Base-by-base conservation (phyloP, 2,329 filamentous ascomycete genomes). In the Alternaria consortialis region DNA sequence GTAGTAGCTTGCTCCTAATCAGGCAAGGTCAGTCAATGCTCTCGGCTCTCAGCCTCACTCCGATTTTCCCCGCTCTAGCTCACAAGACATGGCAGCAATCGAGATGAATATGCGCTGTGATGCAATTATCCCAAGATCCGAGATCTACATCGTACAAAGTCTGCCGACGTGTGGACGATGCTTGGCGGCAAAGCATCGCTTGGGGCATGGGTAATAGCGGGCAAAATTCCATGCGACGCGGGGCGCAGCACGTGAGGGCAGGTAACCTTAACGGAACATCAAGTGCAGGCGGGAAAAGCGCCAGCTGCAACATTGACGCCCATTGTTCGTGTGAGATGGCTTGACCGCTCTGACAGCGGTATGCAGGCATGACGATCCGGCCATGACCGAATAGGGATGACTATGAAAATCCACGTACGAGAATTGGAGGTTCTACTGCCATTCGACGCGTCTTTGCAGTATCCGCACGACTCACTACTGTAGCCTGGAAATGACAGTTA, bases 1-100 rank as follows among this genome's bases (percentile, higher is more conserved):
- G 80, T 92, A 93, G 79, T 93, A 94, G 29, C 88, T 90, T 72
- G 86, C 90, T 71, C 90, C 91, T 93, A 67, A 73, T 77, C 71
- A 72, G 70, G 62, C 70, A 68, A 70, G 25, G 56, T 56, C 43
- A 57, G 70, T 72, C 59, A 70, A 69, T 62, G 65, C 43, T 52
- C 34, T 47, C 39, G 42, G 40, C 43, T 46, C 46, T 11, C 34
- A 47, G 29, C 34, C 50, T 58, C 23, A n/a, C 51, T 56, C 63
- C 65, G 62, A 58, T 48, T 59, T 56, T 44, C 39, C 51, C 65
- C 66, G 65, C 52, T 53, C 23, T 40, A 43, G 20, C 13, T 4
- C 2, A 11, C 9, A 4, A 7, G 31, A 27, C 32, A 52, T 17
- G 15, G 17, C 23, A 29, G 20, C 40, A 36, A 20, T 32, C 13